Base-by-base conservation (phyloP, 345 rosid genomes). In the Citrus mangshanensis region DNA sequence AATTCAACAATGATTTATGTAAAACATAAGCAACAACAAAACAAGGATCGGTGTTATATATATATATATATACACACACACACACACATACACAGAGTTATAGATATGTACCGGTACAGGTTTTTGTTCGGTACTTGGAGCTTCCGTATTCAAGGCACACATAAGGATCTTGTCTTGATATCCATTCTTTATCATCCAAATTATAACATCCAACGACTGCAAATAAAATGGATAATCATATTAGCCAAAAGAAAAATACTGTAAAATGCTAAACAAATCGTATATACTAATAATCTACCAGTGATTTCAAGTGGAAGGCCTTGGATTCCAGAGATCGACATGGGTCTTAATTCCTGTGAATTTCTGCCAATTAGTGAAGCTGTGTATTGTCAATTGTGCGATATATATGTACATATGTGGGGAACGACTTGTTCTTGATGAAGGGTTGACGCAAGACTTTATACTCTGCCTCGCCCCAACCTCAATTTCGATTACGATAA, bases 271-370 rank as follows among this genome's bases (percentile, higher is more conserved):
- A 38, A 22, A 8, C 4, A 51, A 51, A 54, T 30, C 21, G 25
- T 54, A 5, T 35, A 18, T 54, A 4, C n/a, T 4, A 16, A 6
- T 4, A 19, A 27, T 19, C 54, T 78, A 89, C 91, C 89, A 2
- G 89, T 88, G 67, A 89, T 85, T 78, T 89, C 93, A 10, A 89
- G 88, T 72, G 89, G 86, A 54, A 86, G 77, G 59, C 91, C 91
- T 66, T 89, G 93, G 75, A 86, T 82, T 62, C 91, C 89, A 10
- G 86, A 80, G 70, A 84, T 35, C 6, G 80, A 75, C 90, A 87
- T 85, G 68, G 77, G 21, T 54, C 27, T 42, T 27, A 42, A 40
- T 4, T n/a, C 6, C 25, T 37, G 9, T 4, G 16, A 71, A 76
- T n/a, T 38, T n/a, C 55, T 65, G 24, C 8, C 1, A 34, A 65